Conservation (phyloP, 2,329 filamentous ascomycete genomes). For the Fusarium equiseti region DNA sequence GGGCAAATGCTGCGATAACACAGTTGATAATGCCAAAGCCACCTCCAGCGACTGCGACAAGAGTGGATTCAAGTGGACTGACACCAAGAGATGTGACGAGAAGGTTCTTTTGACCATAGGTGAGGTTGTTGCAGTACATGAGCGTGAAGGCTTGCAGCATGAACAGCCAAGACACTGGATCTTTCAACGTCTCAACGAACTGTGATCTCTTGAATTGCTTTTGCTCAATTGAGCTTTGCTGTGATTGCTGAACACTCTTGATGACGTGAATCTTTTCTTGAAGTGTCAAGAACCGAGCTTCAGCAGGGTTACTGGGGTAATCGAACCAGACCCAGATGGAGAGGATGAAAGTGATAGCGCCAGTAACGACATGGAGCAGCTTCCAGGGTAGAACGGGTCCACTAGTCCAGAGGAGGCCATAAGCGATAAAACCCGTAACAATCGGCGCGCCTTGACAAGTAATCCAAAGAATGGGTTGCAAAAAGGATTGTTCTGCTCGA, state of each 20-base stretch:
- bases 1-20: conserved; percentile 49
- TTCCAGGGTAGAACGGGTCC: conserved; percentile 53
- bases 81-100: conserved; percentile 53
- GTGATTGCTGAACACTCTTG: conserved; percentile 49
- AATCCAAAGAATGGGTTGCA: conserved; percentile 53
- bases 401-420: conserved; percentile 55
- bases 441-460: conserved; percentile 52
- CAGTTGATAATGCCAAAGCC: conserved; percentile 51
- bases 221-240: conserved; percentile 54
- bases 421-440: conserved; percentile 55
- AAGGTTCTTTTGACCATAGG: conserved; percentile 56
- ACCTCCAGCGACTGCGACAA: conserved; percentile 54
- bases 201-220: conserved; percentile 52
- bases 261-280: conserved; percentile 58
- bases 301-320: conserved; percentile 55
- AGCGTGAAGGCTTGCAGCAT: conserved; percentile 50
- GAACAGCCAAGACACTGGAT: conserved; percentile 52
- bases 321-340: conserved; percentile 52
- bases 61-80: conserved; percentile 53
- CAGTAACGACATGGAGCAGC: conserved; percentile 55
- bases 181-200: conserved; percentile 46
- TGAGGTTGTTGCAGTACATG: conserved; percentile 55
- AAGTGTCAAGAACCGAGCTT: conserved; percentile 54
- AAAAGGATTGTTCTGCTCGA: conserved; percentile 50
- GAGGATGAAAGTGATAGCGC: conserved; percentile 52